phyloP scores from a whole-genome alignment of 2,329 filamentous ascomycete species.

The Coniochaeta hoffmannii region DNA sequence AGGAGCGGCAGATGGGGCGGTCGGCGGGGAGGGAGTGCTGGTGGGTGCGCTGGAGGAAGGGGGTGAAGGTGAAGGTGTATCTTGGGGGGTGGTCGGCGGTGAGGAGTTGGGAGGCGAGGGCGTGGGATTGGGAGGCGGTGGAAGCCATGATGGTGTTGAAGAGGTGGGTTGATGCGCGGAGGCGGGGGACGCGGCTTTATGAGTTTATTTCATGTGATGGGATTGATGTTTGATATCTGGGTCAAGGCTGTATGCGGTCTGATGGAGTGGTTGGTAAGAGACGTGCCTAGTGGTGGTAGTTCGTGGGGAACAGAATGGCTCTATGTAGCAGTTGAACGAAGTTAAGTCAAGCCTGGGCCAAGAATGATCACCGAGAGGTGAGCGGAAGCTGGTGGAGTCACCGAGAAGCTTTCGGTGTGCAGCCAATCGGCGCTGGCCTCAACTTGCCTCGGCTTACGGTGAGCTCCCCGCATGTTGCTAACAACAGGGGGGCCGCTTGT shows the following conservation, averaged over 20 bases:
- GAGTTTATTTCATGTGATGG: neutral
- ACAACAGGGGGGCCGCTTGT: no score
- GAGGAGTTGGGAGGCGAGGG: slow-evolving; percentile 42
- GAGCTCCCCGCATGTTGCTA: no score
- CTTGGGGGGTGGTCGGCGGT: slow-evolving; percentile 36
- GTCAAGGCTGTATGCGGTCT: neutral
- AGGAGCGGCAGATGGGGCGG: slow-evolving; percentile 78
- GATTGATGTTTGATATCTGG: neutral
- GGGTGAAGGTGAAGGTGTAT: slow-evolving; percentile 76
- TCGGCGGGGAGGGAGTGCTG: slow-evolving; percentile 75
- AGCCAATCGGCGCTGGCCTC: neutral
- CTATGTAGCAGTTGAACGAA: neutral
- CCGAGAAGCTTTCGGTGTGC: slow-evolving; percentile 1
- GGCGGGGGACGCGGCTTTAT: neutral
- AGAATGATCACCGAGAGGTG: neutral
- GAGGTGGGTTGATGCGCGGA: neutral
- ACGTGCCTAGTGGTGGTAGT: neutral
- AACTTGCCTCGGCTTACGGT: slow-evolving; percentile 2
- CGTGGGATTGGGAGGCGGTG: slow-evolving; percentile 14
- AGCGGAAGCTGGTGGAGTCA: slow-evolving; percentile 1
- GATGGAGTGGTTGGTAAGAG: neutral
- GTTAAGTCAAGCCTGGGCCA: neutral
- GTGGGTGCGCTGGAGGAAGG: slow-evolving; percentile 77
- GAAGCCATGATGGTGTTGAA: slow-evolving; percentile 14
- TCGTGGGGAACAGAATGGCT: neutral